Base-by-base conservation (phyloP, 495 filamentous ascomycete species). In the Hypoxylon perforatum region DNA sequence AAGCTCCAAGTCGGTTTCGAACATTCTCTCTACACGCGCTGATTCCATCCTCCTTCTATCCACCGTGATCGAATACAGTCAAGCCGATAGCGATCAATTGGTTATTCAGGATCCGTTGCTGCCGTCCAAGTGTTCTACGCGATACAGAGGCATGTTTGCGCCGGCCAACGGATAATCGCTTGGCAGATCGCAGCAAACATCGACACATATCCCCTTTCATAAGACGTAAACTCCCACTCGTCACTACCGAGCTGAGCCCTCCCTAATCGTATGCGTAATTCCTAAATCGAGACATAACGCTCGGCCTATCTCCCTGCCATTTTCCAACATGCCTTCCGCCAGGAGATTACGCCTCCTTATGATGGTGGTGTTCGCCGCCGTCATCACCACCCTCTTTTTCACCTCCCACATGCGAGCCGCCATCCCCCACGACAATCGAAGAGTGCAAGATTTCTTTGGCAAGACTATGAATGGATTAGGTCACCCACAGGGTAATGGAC, bases 261-360 rank as follows among this genome's bases (percentile, higher is more conserved):
- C 28, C 8, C 33, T 55, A n/a, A n/a, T 8, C 55, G 15, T 46
- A 59, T 54, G 48, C 60, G 35, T 56, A 65, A 61, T 42, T 30
- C 45, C 28, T n/a, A 14, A 35, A 3, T 41, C 41, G 42, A 59
- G 21, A 49, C 36, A 15, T 14, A 30, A 15, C 17, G 9, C 25
- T 46, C 15, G 28, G 15, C 55, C 54, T 17, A 42, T 17, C 39
- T 17, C 4, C 39, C 39, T 6, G 4, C 39, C 17, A 17, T 52
- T 35, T 19, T 55, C 65, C 75, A 81, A 46, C 42, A 94, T 96
- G 92, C 86, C 88, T 69, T 91, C 91, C 0, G 83, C 83, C 69
- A 85, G 92, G 58, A 87, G 91, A 54, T 61, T 91, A 41, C 87
- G 86, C 54, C 75, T 87, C 36, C 73, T 90, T 23, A 79, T 81